A percentile compares a stretch with the other conserved stretches of the same genome.
Conservation (phyloP, 495 filamentous ascomycete species). For the Tuber aestivum region DNA sequence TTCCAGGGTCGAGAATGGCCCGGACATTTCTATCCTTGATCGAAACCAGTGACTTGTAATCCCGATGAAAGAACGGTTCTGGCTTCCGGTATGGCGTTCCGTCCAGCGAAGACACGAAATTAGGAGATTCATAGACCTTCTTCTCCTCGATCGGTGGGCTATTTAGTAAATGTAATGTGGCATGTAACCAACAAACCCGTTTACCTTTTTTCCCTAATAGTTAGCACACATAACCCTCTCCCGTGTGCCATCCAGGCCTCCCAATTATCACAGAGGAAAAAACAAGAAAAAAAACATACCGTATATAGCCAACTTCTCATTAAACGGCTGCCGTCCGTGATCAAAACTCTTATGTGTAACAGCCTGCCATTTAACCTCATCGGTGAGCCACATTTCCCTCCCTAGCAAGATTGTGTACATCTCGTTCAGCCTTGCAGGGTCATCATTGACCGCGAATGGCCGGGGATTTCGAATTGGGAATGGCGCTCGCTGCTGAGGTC, state of each 20-base stretch:
- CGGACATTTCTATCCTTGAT: constrained; percentile 54
- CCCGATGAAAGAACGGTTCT: constrained; percentile 64
- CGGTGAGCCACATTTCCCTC: constrained; percentile 59
- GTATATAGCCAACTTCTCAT: constrained; percentile 83
- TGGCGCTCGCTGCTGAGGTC: constrained; percentile 18
- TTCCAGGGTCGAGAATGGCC: constrained; percentile 53
- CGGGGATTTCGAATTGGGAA: constrained; percentile 18
- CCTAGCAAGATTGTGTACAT: constrained; percentile 71
- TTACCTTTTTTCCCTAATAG: constrained; percentile 55
- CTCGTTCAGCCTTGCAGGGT: constrained; percentile 63
- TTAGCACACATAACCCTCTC: constrained; percentile 24
- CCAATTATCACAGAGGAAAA: constrained; percentile 1
- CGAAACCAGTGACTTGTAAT: constrained; percentile 64
- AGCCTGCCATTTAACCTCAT: constrained; percentile 93
- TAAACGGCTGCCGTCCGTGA: constrained; percentile 86
- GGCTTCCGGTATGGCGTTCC: constrained; percentile 51
- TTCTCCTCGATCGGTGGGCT: constrained; percentile 9
- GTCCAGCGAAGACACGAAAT: constrained; percentile 9
- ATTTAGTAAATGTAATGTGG: constrained; percentile 64
- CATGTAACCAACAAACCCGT: constrained; percentile 71
- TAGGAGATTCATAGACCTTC: background rate
- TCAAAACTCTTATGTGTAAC: constrained; percentile 99
- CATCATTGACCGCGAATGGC: constrained; percentile 58
- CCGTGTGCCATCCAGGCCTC: constrained; percentile 5
- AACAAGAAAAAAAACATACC: constrained; percentile 53